A percentile compares a stretch with the other conserved stretches of the same genome.
Evolutionary conservation across 2,329 filamentous ascomycete genomes (phyloP).

Genomic region (Emmonsiellopsis sp.): DNA sequence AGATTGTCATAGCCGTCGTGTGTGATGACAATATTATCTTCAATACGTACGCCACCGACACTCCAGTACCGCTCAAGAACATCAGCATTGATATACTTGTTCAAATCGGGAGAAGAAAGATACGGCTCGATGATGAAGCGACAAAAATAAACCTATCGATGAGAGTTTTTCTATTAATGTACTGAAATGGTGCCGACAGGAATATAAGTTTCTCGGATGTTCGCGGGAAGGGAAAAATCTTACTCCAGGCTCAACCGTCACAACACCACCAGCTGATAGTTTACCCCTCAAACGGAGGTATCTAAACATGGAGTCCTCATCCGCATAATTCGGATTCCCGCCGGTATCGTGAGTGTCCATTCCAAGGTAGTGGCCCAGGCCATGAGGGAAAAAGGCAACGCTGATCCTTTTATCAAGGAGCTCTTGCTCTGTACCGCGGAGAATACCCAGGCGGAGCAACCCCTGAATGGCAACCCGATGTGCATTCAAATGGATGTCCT

Average conservation of each 20-base stretch:
- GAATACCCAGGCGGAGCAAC: slow-evolving; percentile 61
- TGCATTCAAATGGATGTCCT: slow-evolving; percentile 64
- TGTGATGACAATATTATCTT: slow-evolving; percentile 81
- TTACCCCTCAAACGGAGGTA: slow-evolving; percentile 73
- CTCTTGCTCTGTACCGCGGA: slow-evolving; percentile 56
- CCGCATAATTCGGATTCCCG: slow-evolving; percentile 62
- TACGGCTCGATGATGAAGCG: slow-evolving; percentile 79
- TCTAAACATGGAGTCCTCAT: slow-evolving; percentile 74
- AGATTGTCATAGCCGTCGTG: slow-evolving; percentile 72
- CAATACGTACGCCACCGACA: slow-evolving; percentile 86
- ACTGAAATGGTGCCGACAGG: neutral
- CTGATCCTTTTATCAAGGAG: slow-evolving; percentile 73
- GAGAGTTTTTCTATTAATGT: neutral
- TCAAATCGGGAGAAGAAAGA: slow-evolving; percentile 60
- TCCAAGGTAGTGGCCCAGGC: slow-evolving; percentile 81
- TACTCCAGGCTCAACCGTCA: slow-evolving; percentile 91
- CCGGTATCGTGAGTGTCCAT: slow-evolving; percentile 88
- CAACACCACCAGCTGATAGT: slow-evolving; percentile 69
- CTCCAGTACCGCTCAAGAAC: slow-evolving; percentile 75
- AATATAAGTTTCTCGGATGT: neutral
- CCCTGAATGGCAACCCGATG: slow-evolving; percentile 63
- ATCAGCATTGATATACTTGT: slow-evolving; percentile 64
- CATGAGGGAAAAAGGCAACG: slow-evolving; percentile 85
- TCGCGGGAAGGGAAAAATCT: slow-evolving; percentile 19
- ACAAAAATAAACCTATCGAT: slow-evolving; percentile 73